Evolutionary conservation across 345 rosid species (phyloP).

Genomic region (Camelina sativa): DNA sequence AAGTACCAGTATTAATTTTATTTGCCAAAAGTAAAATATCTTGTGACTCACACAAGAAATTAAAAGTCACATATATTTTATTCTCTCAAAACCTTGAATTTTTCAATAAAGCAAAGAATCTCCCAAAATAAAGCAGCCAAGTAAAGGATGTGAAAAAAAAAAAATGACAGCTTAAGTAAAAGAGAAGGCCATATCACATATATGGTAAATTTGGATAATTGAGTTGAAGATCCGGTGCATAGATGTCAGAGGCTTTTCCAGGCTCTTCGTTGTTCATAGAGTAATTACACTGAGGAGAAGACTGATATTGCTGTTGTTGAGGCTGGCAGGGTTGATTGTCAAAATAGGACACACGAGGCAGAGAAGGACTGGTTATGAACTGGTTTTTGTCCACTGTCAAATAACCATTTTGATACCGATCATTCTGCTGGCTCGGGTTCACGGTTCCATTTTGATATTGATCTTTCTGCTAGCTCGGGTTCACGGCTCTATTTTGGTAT

Average conservation of each 20-base stretch:
- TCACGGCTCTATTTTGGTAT: background rate
- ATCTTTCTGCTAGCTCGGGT: background rate
- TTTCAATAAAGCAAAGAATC: no score
- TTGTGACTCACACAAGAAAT: no score
- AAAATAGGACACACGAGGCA: conserved; percentile 3
- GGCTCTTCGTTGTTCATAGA: background rate
- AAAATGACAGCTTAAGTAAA: no score
- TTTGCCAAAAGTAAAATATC: no score
- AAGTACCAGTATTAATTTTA: no score
- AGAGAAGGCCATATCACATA: background rate
- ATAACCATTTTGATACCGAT: background rate
- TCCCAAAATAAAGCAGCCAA: no score
- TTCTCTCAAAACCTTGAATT: no score
- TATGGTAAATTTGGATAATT: conserved; percentile 3
- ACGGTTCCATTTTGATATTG: background rate
- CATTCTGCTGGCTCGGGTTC: background rate
- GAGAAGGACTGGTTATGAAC: background rate
- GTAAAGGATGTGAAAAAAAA: no score
- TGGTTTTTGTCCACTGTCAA: conserved; percentile 12
- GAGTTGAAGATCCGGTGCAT: background rate
- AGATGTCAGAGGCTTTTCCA: background rate
- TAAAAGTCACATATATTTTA: no score
- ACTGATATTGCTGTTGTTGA: background rate
- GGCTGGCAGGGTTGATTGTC: background rate
- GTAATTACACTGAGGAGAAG: background rate